phyloP scores from a whole-genome alignment of 225 moss, liverwort and hornwort genomes.

The Rhytidiadelphus loreus region DNA sequence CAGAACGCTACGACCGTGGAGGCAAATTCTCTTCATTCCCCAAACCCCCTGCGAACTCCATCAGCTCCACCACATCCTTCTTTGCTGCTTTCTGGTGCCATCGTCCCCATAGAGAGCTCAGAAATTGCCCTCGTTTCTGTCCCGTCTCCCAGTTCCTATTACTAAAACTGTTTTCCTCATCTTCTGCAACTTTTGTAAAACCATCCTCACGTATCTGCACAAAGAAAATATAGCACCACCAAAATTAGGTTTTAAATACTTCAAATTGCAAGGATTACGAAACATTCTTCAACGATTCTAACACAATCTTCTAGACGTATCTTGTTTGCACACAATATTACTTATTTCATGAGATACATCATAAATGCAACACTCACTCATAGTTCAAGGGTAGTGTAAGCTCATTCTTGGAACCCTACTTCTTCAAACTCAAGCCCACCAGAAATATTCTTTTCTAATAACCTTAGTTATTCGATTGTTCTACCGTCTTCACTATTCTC shows the following conservation, averaged over 20 bases:
- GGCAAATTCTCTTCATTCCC: slow-evolving; percentile 23
- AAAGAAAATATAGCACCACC: not conserved
- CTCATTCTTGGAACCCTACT: not conserved
- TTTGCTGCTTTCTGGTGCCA: slow-evolving; percentile 30
- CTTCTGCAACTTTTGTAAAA: not conserved
- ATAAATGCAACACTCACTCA: not conserved
- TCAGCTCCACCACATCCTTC: slow-evolving; percentile 34
- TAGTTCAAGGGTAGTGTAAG: too few species aligned
- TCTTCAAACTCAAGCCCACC: not conserved
- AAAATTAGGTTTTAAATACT: not conserved
- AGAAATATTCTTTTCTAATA: not conserved
- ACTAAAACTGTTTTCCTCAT: not conserved
- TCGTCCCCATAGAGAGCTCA: slow-evolving; percentile 27
- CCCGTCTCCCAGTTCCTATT: not conserved
- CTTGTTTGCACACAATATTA: not conserved
- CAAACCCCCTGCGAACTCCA: slow-evolving; percentile 25
- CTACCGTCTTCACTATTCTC: not conserved
- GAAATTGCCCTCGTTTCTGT: slow-evolving; percentile 11
- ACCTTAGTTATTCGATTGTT: not conserved
- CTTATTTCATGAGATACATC: not conserved
- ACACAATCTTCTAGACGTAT: not conserved
- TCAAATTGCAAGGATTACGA: not conserved
- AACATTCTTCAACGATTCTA: not conserved
- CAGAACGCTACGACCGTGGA: not conserved
- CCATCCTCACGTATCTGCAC: slow-evolving; percentile 16